Base-by-base conservation (phyloP, 2,329 filamentous ascomycete genomes). In the Aspergillus quadrilineatus region DNA sequence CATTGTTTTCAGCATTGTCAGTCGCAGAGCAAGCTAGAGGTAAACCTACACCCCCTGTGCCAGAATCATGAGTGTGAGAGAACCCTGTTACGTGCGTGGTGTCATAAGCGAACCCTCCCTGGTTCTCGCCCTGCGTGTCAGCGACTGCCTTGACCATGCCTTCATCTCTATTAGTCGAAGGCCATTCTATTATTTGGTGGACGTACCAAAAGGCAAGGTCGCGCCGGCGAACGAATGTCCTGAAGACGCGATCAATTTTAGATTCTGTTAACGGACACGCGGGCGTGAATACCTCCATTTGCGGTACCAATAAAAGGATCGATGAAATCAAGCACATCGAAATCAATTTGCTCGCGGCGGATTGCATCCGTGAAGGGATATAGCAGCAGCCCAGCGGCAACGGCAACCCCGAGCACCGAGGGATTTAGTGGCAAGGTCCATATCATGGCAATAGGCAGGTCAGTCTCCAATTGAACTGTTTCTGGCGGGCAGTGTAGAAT, bases 171-270 rank as follows among this genome's bases (percentile, higher is more conserved):
- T 30, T 32, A 32, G 29, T 17, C 26, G 14, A 15, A 17, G n/a
- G 12, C 10, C 30, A 34, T 22, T 10, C 10, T 7, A 8, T 32
- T 12, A 28, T 7, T 6, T 5, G 17, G 14, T 10, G 3, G 36
- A 53, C 70, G 66, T 58, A 75, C 77, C 76, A 62, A 82, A 84
- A 2, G 82, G 82, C 41, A 81, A 63, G 2, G 80, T 81, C 12
- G 82, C 82, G 10, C 82, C 82, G 2, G 82, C 76, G 57, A 85
- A 85, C 28, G 84, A 82, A 68, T 85, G 82, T 41, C 82, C 82
- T 70, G 30, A 4, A 15, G 29, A 15, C 9, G 29, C 6, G 17
- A 32, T 46, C 6, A 46, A n/a, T 12, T 15, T 6, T 17, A 10
- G 44, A 46, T 17, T 22, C 26, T 8, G 4, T 17, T 32, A 4